Percentiles rank a stretch among this genome's conserved stretches.
Evolutionary conservation across 2,329 filamentous ascomycete genomes (phyloP).

Genomic region (Talaromyces marneffei): DNA sequence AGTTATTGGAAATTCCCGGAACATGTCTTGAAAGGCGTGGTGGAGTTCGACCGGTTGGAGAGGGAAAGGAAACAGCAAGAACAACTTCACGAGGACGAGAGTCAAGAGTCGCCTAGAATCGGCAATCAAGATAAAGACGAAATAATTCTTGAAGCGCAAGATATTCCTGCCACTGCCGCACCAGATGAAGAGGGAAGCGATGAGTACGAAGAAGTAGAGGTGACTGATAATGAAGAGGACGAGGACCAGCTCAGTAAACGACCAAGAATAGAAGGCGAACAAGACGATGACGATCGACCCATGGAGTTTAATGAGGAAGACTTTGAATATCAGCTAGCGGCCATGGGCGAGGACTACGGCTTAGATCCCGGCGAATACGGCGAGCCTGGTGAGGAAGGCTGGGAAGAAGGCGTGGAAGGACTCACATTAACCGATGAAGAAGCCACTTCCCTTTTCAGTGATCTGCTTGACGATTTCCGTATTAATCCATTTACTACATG

Average conservation of each 20-base stretch:
- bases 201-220: conserved; percentile 73
- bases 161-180: conserved; percentile 17
- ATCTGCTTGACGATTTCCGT: conserved; percentile 73
- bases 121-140: conserved; percentile 13
- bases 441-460: conserved; percentile 70
- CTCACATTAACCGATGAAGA: conserved; percentile 68
- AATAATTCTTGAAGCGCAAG: conserved; percentile 16
- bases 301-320: conserved; percentile 91
- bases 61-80: conserved; percentile 61
- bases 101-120: conserved; percentile 20
- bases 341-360: conserved; percentile 81
- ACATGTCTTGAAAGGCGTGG: conserved; percentile 69
- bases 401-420: conserved; percentile 67
- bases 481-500: conserved; percentile 87
- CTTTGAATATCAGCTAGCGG: conserved; percentile 83
- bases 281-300: conserved; percentile 44
- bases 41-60: conserved; percentile 65
- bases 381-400: conserved; percentile 50
- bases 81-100: conserved; percentile 24
- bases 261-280: conserved; percentile 9
- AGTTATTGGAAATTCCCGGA: conserved; percentile 95
- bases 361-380: conserved; percentile 72
- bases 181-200: conserved; percentile 52
- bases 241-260: conserved; percentile 46
- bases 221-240: conserved; percentile 55